Evolutionary conservation across 2,329 filamentous ascomycete species (phyloP).

Genomic region (Pseudogymnoascus sp.): DNA sequence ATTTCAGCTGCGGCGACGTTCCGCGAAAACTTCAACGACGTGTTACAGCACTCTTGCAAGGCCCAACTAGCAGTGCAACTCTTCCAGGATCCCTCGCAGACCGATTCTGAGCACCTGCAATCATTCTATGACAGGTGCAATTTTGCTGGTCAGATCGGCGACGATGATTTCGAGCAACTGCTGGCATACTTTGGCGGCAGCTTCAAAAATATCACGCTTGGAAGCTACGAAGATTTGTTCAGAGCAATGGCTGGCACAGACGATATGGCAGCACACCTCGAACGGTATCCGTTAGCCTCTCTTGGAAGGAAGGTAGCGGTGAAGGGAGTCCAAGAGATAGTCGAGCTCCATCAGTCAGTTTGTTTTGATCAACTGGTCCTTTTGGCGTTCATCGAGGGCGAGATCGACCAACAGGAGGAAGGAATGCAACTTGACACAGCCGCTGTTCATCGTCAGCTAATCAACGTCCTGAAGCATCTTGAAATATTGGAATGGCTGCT

Average conservation of each 20-base stretch:
- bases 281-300: constrained; percentile 50
- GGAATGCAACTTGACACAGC: constrained; percentile 60
- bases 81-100: constrained; percentile 62
- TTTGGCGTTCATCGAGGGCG: constrained; percentile 77
- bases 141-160: constrained; percentile 70
- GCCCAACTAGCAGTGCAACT: constrained; percentile 64
- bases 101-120: constrained; percentile 67
- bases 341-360: constrained; percentile 63
- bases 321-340: constrained; percentile 69
- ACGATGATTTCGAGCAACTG: constrained; percentile 71
- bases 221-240: constrained; percentile 47
- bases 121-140: constrained; percentile 70
- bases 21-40: constrained; percentile 60
- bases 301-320: constrained; percentile 72
- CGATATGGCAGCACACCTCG: constrained; percentile 25
- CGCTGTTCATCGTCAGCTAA: constrained; percentile 61
- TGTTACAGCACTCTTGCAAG: constrained; percentile 59
- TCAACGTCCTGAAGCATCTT: constrained; percentile 63
- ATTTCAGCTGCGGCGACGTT: constrained; percentile 65
- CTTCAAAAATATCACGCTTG: constrained; percentile 49
- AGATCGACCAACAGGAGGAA: constrained; percentile 66
- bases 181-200: constrained; percentile 59
- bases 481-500: constrained; percentile 67
- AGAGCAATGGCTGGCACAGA: constrained; percentile 37
- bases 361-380: constrained; percentile 78